Base-by-base conservation (phyloP, 306 rosid species). In the Echinosophora koreensis region DNA sequence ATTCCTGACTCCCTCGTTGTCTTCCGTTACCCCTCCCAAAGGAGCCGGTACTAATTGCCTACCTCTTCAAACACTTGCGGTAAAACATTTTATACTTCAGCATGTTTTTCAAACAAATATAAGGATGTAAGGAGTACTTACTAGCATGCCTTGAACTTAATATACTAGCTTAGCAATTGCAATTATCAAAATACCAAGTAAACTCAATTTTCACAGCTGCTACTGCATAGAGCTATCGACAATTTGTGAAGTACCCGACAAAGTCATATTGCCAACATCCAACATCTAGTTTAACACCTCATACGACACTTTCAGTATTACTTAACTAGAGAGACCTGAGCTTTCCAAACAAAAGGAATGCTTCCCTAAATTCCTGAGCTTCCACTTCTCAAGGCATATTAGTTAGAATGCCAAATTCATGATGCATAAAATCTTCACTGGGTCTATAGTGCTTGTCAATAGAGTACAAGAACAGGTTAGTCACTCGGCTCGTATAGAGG, bases 401-500 rank as follows among this genome's bases (percentile, higher is more conserved):
- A 61, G 89, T 80, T 51, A 90, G 46, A 15, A 86, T 85, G 69
- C 82, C 85, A 14, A 83, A 86, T 38, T 92, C 95, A 69, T 92
- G 97, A 68, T 88, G 89, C 93, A 92, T 92, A 65, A 76, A 89
- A 78, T 92, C 97, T 84, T 86, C 97, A 79, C 90, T 82, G 57
- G 95, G 94, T 70, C 93, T 80, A 84, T 89, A 92, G 86, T 89
- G 89, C 72, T 89, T 89, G 62, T 87, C 87, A 7, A 94, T 87
- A 8, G 97, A 89, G 70, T 84, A 85, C 51, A 88, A 83, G 84
- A 91, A 84, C 78, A 89, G 84, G 87, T 91, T 91, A 47, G 90
- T 83, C 1, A 87, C 96, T 69, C 84, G 93, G 80, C 93, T 83
- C 39, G 91, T 88, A 73, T 92, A 92, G 34, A 92, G 90, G 86